These are phyloP conservation scores for Candolleomyces aberdarensis DNA, from an alignment of 768 basidiomycete species.

Conservation along the genomic window DNA sequence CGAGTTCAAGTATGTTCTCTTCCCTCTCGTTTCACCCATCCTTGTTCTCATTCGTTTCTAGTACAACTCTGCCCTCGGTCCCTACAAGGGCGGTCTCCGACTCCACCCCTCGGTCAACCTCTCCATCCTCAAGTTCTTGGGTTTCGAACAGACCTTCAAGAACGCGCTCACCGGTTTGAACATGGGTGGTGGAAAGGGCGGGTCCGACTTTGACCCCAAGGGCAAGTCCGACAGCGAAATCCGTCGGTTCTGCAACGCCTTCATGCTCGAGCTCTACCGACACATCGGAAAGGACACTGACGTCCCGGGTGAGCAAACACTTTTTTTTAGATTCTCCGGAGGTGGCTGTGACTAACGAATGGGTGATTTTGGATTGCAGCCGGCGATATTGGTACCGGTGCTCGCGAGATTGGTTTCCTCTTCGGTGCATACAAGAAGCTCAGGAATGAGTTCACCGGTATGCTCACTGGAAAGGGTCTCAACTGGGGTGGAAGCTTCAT, in stretches of 20 bases:
- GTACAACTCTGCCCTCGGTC: constrained; percentile 78
- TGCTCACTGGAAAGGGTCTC: constrained; percentile 71
- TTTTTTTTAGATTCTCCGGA: background rate
- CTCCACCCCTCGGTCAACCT: constrained; percentile 79
- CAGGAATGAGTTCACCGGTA: constrained; percentile 64
- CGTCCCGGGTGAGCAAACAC: constrained; percentile 48
- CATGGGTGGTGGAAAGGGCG: constrained; percentile 82
- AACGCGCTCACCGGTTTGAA: constrained; percentile 73
- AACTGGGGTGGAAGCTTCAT: constrained; percentile 72
- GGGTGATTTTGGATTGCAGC: constrained; percentile 26
- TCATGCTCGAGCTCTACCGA: constrained; percentile 72
- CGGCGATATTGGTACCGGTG: constrained; percentile 74
- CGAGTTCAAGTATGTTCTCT: constrained; percentile 56
- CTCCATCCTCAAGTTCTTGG: constrained; percentile 81
- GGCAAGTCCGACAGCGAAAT: constrained; percentile 75
- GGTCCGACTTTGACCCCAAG: constrained; percentile 80
- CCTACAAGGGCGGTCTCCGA: constrained; percentile 77
- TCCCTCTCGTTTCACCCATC: background rate
- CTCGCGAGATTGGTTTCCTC: constrained; percentile 71
- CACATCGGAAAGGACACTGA: constrained; percentile 75
- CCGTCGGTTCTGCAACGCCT: constrained; percentile 64
- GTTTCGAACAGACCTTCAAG: constrained; percentile 80
- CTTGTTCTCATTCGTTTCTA: constrained; percentile 18
- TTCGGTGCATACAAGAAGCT: constrained; percentile 78
- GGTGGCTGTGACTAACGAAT: background rate